Percentiles rank a stretch among this genome's conserved stretches.
Conservation (phyloP, 805 yeast species). For the Candida sphagnicola region DNA sequence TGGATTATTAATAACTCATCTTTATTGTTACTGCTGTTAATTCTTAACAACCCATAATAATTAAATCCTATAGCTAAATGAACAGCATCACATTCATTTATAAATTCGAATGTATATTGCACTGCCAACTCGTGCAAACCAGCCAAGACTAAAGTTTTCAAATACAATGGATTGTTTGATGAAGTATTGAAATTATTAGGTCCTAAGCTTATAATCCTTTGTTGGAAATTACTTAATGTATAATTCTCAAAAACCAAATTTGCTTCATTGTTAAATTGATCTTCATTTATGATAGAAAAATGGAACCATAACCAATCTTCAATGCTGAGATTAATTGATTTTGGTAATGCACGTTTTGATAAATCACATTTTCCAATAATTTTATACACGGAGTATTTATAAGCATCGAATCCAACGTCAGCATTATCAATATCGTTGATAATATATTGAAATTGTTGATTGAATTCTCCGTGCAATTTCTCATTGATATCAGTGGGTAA, state of each 20-base stretch:
- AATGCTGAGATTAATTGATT: constrained; percentile 67
- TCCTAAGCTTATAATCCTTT: constrained; percentile 67
- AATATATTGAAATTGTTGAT: constrained; percentile 68
- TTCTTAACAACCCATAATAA: constrained; percentile 65
- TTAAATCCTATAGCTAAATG: constrained; percentile 82
- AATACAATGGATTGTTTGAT: constrained; percentile 63
- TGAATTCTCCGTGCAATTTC: constrained; percentile 74
- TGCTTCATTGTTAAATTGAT: constrained; percentile 38
- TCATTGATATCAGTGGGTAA: constrained; percentile 67
- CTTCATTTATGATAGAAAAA: constrained; percentile 66
- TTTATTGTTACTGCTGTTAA: constrained; percentile 28
- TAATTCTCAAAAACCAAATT: constrained; percentile 67
- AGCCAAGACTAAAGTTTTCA: constrained; percentile 66
- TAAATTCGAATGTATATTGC: constrained; percentile 51
- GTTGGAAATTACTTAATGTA: constrained; percentile 69
- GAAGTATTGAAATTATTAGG: constrained; percentile 64
- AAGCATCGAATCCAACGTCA: constrained; percentile 68
- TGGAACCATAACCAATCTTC: constrained; percentile 99
- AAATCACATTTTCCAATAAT: constrained; percentile 86
- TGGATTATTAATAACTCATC: constrained; percentile 33
- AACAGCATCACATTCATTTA: constrained; percentile 80
- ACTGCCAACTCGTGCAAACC: constrained; percentile 84
- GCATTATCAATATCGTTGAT: constrained; percentile 38
- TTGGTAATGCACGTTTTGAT: constrained; percentile 60
- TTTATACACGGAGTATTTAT: constrained; percentile 84